These are phyloP conservation scores for grape (Vitis vinifera) DNA, from an alignment of 164 flowering plant species.

Conservation along the genomic window DNA sequence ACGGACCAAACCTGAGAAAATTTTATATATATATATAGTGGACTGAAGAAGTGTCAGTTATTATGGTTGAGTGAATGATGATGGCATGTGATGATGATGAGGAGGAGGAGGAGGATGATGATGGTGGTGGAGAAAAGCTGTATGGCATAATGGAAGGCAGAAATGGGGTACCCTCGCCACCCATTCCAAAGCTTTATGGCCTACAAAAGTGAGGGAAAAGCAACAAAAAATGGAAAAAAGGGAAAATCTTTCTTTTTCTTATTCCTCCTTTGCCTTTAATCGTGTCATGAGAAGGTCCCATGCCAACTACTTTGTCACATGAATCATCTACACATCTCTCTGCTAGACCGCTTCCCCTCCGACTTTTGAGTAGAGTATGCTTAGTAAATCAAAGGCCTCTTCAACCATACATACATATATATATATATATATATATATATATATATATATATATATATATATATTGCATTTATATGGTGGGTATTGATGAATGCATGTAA, in stretches of 20 bases:
- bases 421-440: no score
- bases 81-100: neutral
- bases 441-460: no score
- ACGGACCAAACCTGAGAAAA: no score
- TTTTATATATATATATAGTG: no score
- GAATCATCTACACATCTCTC: conserved; percentile 10
- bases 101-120: neutral
- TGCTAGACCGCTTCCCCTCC: no score
- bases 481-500: no score
- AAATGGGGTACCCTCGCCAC: conserved; percentile 10
- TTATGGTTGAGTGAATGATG: no score
- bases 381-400: no score
- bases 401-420: no score
- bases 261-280: conserved; percentile 17
- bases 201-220: conserved; percentile 22
- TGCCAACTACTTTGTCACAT: conserved; percentile 7
- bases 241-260: conserved; percentile 4
- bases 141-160: conserved; percentile 9
- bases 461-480: no score
- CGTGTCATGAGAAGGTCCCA: conserved; percentile 20
- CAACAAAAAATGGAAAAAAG: neutral
- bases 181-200: conserved; percentile 18
- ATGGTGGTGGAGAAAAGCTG: conserved; percentile 15
- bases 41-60: no score
- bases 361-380: no score